phyloP scores from a whole-genome alignment of 2,329 filamentous ascomycete genomes.

The Microdochium trichocladiopsis region DNA sequence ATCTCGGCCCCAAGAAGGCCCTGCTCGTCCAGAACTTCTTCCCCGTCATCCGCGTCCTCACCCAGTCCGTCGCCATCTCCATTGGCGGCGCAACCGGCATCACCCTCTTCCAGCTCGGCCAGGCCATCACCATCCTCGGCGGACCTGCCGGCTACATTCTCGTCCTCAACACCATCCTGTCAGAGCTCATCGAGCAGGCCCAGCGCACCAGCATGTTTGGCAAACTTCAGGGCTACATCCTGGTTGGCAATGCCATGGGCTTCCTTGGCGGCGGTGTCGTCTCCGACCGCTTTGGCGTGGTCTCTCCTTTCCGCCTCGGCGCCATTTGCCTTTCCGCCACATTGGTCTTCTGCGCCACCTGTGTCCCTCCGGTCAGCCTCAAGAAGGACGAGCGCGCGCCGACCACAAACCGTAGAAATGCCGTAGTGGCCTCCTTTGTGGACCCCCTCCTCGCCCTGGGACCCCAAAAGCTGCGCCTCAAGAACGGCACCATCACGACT shows the following conservation, averaged over 20 bases:
- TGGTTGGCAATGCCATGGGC: constrained; percentile 13
- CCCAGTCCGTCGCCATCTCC: constrained; percentile 56
- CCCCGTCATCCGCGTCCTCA: constrained; percentile 53
- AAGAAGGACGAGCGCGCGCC: constrained; percentile 4
- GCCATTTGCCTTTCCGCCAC: constrained; percentile 7
- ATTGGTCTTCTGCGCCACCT: constrained; percentile 9
- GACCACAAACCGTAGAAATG: constrained; percentile 6
- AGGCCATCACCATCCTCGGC: constrained; percentile 60
- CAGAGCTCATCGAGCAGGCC: constrained; percentile 52
- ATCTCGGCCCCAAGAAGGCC: constrained; percentile 52
- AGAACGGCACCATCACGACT: constrained; percentile 7
- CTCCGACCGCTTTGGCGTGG: constrained; percentile 10
- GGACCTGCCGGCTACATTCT: constrained; percentile 64
- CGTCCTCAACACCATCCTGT: constrained; percentile 58
- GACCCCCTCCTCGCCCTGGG: constrained; percentile 8
- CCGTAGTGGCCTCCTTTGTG: constrained; percentile 4
- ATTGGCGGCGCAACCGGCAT: constrained; percentile 53
- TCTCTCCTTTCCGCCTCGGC: constrained; percentile 13
- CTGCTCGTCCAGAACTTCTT: constrained; percentile 56
- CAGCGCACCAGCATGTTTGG: constrained; percentile 57
- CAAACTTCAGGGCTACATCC: constrained; percentile 21
- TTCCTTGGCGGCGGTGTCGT: constrained; percentile 11
- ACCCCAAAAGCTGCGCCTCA: constrained; percentile 10
- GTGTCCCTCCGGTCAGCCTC: constrained; percentile 10
- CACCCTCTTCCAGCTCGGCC: constrained; percentile 57